Evolutionary conservation across 371 early-diverging fungal genomes (phyloP).

Genomic region (Mortierella sp.): DNA sequence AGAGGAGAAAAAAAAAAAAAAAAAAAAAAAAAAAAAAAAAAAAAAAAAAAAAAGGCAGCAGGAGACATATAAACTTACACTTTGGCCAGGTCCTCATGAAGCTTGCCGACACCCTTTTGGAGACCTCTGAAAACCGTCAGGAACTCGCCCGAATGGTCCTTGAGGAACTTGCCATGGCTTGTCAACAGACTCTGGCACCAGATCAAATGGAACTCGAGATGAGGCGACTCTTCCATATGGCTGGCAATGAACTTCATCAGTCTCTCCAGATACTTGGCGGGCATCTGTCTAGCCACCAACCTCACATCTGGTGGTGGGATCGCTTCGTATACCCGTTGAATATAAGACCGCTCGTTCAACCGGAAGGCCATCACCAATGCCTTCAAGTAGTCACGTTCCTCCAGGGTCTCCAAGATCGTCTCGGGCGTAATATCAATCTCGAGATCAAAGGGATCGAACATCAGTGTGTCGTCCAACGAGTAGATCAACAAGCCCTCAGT

Average conservation of each 20-base stretch:
- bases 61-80: constrained; percentile 75
- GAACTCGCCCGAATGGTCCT: constrained; percentile 79
- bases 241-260: constrained; percentile 84
- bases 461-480: constrained; percentile 88
- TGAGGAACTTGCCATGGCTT: constrained; percentile 86
- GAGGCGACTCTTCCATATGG: constrained; percentile 80
- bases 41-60: neutral
- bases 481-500: constrained; percentile 96
- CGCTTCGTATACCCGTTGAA: constrained; percentile 81
- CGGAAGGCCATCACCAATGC: constrained; percentile 93
- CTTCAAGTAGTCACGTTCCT: constrained; percentile 79
- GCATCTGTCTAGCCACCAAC: constrained; percentile 80
- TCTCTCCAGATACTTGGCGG: constrained; percentile 85
- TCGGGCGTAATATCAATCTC: constrained; percentile 96
- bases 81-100: constrained; percentile 79
- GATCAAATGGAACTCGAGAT: constrained; percentile 87
- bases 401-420: constrained; percentile 75
- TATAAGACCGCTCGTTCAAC: constrained; percentile 84
- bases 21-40: neutral
- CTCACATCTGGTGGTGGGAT: constrained; percentile 83
- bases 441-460: constrained; percentile 98
- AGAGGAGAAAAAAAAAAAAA: neutral
- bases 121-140: constrained; percentile 81
- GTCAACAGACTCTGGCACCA: constrained; percentile 83
- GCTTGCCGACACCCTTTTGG: constrained; percentile 77